A percentile compares a stretch with the other conserved stretches of the same genome.
phyloP scores from a whole-genome alignment of 2,329 filamentous ascomycete species.

The Hymenotorrendiella dingleyae region DNA sequence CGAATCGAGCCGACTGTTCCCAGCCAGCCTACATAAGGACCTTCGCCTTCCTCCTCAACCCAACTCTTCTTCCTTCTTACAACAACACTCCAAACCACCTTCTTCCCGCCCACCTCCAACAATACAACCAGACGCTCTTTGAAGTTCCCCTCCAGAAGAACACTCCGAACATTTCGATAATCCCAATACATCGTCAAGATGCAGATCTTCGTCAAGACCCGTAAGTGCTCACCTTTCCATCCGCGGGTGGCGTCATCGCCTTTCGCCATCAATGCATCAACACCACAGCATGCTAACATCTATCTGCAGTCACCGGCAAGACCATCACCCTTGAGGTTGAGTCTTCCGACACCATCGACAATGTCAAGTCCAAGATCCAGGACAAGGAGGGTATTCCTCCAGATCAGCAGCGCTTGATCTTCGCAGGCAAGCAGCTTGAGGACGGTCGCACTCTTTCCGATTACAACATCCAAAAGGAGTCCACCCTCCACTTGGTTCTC shows the following conservation, averaged over 20 bases:
- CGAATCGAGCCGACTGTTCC: too few relatives aligned
- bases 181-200: slow-evolving; percentile 41
- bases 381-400: slow-evolving; percentile 97
- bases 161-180: neutral
- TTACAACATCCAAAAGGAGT: slow-evolving; percentile 96
- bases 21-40: too few relatives aligned
- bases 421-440: slow-evolving; percentile 93
- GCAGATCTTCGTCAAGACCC: slow-evolving; percentile 98
- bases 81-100: neutral
- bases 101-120: slow-evolving; percentile 1
- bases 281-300: slow-evolving; percentile 63
- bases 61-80: neutral
- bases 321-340: slow-evolving; percentile 99
- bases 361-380: slow-evolving; percentile 95
- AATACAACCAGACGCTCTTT: neutral
- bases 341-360: slow-evolving; percentile 99
- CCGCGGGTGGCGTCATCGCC: slow-evolving; percentile 31
- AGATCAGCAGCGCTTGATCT: slow-evolving; percentile 93
- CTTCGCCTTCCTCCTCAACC: neutral
- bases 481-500: slow-evolving; percentile 77
- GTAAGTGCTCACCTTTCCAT: slow-evolving; percentile 48
- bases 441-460: slow-evolving; percentile 86
- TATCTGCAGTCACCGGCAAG: slow-evolving; percentile 76
- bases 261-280: slow-evolving; percentile 44
- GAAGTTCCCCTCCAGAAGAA: slow-evolving; percentile 3